Conservation (phyloP, 164 flowering plant genomes). For the Kingdonia uniflora region DNA sequence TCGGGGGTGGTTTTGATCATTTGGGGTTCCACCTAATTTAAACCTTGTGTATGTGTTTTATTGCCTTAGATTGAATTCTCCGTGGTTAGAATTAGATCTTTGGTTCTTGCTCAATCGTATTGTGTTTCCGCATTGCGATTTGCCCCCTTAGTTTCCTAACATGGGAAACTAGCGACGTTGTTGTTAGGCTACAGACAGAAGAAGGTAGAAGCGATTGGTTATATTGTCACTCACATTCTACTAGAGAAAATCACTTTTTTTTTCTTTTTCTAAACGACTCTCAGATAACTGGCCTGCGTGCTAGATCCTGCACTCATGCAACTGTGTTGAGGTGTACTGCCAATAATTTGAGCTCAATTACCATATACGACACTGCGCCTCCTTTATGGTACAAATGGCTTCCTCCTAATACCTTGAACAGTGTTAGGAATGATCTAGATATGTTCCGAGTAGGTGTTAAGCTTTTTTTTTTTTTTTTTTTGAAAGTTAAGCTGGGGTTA, state of each 20-base stretch:
- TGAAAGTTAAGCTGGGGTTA: too few relatives aligned
- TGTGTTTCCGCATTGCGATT: too few relatives aligned
- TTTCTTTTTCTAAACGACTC: slow-evolving; percentile 83
- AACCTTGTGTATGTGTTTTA: too few relatives aligned
- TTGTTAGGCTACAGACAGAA: slow-evolving; percentile 70
- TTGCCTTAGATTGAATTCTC: too few relatives aligned
- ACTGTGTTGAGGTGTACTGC: slow-evolving; percentile 82
- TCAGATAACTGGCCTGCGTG: slow-evolving; percentile 94
- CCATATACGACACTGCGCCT: slow-evolving; percentile 62
- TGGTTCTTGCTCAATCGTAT: too few relatives aligned
- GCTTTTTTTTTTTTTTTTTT: too few relatives aligned
- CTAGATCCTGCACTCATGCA: slow-evolving; percentile 81
- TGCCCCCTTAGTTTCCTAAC: too few relatives aligned
- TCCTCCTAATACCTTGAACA: slow-evolving; percentile 36
- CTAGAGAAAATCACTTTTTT: slow-evolving; percentile 53
- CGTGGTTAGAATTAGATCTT: too few relatives aligned
- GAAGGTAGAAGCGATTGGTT: slow-evolving; percentile 82
- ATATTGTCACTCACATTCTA: slow-evolving; percentile 73
- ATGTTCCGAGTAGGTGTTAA: slow-evolving; percentile 64
- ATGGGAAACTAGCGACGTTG: slow-evolving; percentile 79
- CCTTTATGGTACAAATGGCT: slow-evolving; percentile 38
- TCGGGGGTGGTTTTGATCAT: too few relatives aligned
- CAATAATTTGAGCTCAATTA: slow-evolving; percentile 64
- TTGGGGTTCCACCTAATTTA: too few relatives aligned
- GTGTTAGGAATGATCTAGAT: slow-evolving; percentile 71